These are phyloP conservation scores for Kondoa malvinella DNA, from an alignment of 768 basidiomycete species.

Conservation along the genomic window DNA sequence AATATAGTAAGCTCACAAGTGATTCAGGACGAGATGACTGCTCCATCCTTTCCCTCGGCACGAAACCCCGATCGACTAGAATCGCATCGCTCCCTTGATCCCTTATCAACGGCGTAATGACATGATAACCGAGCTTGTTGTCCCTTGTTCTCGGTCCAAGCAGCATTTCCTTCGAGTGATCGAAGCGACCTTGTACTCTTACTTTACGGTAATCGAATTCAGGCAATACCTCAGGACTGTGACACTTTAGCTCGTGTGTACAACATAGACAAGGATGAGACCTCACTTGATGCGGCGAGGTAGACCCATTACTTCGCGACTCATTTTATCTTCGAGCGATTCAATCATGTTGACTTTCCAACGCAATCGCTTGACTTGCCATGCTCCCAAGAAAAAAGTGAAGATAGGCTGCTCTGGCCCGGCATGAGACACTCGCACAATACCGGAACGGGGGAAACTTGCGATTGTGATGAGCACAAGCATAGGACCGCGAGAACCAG, in stretches of 20 bases:
- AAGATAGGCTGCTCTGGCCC: constrained; percentile 46
- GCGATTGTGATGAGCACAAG: background rate
- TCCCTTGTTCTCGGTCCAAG: constrained; percentile 75
- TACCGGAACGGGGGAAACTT: constrained; percentile 4
- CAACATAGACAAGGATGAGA: constrained; percentile 20
- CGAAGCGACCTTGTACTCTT: constrained; percentile 56
- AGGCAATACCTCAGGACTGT: background rate
- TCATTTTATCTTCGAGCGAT: constrained; percentile 76
- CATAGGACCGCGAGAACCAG: background rate
- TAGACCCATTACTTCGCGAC: constrained; percentile 55
- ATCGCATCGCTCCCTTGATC: constrained; percentile 50
- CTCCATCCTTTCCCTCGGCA: constrained; percentile 39
- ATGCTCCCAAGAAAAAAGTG: constrained; percentile 73
- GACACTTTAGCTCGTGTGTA: background rate
- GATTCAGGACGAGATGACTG: constrained; percentile 27
- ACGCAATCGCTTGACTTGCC: constrained; percentile 81
- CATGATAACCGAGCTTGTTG: constrained; percentile 68
- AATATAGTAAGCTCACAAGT: constrained; percentile 21
- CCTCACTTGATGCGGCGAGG: constrained; percentile 73
- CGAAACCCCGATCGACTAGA: constrained; percentile 82
- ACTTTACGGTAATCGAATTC: constrained; percentile 85
- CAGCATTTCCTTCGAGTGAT: constrained; percentile 57
- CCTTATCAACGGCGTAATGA: constrained; percentile 71
- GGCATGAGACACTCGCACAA: constrained; percentile 51
- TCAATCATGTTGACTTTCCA: constrained; percentile 93